phyloP scores from a whole-genome alignment of 2,329 filamentous ascomycete species.

The Corynespora cassiicola region DNA sequence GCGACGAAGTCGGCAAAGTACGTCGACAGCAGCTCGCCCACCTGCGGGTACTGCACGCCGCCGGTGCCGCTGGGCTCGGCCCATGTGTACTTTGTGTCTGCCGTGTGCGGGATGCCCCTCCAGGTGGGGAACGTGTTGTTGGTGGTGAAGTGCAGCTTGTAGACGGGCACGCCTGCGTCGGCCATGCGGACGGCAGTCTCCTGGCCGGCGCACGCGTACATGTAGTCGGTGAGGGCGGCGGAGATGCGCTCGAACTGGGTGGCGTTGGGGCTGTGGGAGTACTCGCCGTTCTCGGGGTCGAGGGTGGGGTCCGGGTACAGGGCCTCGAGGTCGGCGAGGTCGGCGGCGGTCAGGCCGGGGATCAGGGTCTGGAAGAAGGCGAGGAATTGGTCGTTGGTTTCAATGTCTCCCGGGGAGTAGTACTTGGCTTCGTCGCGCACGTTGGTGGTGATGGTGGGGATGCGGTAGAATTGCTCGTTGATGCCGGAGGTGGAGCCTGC shows the following conservation, averaged over 20 bases:
- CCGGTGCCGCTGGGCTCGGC: constrained; percentile 58
- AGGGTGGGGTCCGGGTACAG: constrained; percentile 32
- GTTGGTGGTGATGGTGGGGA: constrained; percentile 36
- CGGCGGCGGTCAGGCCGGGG: constrained; percentile 19
- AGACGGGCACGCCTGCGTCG: constrained; percentile 34
- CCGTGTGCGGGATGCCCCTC: constrained; percentile 29
- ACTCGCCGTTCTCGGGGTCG: constrained; percentile 35
- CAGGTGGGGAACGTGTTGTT: constrained; percentile 29
- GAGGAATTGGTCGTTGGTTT: constrained; percentile 42
- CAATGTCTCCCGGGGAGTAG: constrained; percentile 30
- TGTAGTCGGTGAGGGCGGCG: constrained; percentile 52
- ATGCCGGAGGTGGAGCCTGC: constrained; percentile 45
- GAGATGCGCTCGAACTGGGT: constrained; percentile 53
- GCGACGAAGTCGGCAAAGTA: constrained; percentile 51
- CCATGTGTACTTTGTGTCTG: constrained; percentile 50
- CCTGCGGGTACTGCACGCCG: constrained; percentile 43
- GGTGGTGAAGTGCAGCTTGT: constrained; percentile 24
- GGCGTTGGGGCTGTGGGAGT: constrained; percentile 50
- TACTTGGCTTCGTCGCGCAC: constrained; percentile 41
- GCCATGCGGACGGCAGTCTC: constrained; percentile 52
- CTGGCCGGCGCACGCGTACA: constrained; percentile 54
- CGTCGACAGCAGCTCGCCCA: constrained; percentile 47
- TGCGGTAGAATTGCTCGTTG: constrained; percentile 29
- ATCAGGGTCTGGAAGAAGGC: constrained; percentile 30
- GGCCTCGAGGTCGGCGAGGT: constrained; percentile 23